Evolutionary conservation across 2,329 filamentous ascomycete genomes (phyloP).

Genomic region (Teratosphaeria nubilosa): DNA sequence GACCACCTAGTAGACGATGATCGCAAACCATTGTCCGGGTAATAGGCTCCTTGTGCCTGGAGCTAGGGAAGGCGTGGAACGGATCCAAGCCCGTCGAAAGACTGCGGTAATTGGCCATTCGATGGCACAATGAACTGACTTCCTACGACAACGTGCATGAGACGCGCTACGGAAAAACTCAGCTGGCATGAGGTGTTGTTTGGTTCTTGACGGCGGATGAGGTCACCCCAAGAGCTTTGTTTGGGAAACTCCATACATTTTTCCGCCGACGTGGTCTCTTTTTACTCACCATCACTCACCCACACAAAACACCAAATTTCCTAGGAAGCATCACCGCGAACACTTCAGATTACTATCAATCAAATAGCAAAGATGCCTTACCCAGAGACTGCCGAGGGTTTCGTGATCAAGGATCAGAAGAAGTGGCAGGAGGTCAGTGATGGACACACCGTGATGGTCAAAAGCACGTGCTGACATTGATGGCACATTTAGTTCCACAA

Average conservation of each 20-base stretch:
- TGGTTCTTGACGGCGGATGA: neutral
- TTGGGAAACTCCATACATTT: neutral
- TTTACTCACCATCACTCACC: neutral
- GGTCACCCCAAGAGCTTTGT: neutral
- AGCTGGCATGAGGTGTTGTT: neutral
- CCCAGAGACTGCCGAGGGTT: slow-evolving; percentile 42
- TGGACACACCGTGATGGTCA: slow-evolving; percentile 28
- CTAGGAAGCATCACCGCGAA: neutral
- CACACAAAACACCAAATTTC: neutral
- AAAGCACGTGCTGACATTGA: neutral
- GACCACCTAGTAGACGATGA: neutral
- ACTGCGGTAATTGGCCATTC: neutral
- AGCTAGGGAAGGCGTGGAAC: neutral
- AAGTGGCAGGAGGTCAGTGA: slow-evolving; percentile 50
- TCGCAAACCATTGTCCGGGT: neutral
- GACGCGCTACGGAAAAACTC: neutral
- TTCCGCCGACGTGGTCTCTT: neutral
- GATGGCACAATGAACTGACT: neutral
- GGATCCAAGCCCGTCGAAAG: neutral
- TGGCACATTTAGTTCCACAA: slow-evolving; percentile 6
- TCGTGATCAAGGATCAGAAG: slow-evolving; percentile 45
- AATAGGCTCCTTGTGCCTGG: neutral
- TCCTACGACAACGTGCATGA: neutral
- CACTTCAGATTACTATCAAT: neutral
- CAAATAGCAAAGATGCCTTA: slow-evolving; percentile 35